Base-by-base conservation (phyloP, 2,329 filamentous ascomycete genomes). In the Diaporthe caulivora region DNA sequence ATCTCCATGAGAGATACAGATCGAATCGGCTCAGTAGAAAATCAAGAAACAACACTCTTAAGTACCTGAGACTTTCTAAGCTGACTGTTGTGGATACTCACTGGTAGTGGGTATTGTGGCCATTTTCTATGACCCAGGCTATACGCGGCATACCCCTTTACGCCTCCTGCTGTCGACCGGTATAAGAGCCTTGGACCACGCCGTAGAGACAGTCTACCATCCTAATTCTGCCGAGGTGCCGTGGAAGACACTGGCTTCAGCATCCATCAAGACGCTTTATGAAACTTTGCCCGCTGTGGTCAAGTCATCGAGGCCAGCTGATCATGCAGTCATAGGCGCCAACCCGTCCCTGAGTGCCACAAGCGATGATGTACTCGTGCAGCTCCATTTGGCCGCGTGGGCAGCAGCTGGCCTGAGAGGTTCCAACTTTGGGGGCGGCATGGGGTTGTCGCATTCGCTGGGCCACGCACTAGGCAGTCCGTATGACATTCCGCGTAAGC, bases 341-440 rank as follows among this genome's bases (percentile, higher is more conserved):
- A 10, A 44, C 4, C 13, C 17, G 8, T 10, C 40, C 15, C 17
- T 62, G 58, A 11, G 37, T 17, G 7, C 13, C 15, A 26, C 37
- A 9, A 47, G 17, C 26, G 24, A 62, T 26, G 58, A 62, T 47
- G n/a, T n/a, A n/a, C 58, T 62, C 17, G 24, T 62, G 17, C 58
- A 26, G 15, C 40, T 62, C 9, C 58, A 62, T 40, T 44, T 62
- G 47, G 37, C 58, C 3, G 58, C 58, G 3, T 62, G 58, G 58
- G 37, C 40, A 29, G 58, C 58, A 44, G 58, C 58, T 29, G 58
- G 58, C 18, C 26, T 62, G 58, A 62, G 58, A 44, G 58, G 58
- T 24, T 62, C 58, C n/a, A 62, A 62, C 17, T 62, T 62, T 31
- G 58, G 58, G 21, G 58, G 58, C 17, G 58, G 58, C 24, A 62